Evolutionary conservation across 306 rosid genomes (phyloP).

Genomic region (Fagus sylvatica): DNA sequence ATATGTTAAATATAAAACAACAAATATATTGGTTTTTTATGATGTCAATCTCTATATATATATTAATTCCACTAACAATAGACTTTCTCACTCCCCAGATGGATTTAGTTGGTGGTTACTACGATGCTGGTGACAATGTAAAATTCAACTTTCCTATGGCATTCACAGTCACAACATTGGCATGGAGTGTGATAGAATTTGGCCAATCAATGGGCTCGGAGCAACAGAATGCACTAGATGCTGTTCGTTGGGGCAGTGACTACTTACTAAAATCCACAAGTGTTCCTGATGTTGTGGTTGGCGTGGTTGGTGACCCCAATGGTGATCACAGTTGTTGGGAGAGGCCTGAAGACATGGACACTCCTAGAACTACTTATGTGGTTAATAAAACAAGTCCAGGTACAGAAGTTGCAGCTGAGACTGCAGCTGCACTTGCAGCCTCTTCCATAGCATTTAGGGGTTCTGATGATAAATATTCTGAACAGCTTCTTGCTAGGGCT

Average conservation of each 20-base stretch:
- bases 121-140: constrained; percentile 65
- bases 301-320: constrained; percentile 51
- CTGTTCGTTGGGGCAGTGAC: constrained; percentile 50
- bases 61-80: too few species aligned
- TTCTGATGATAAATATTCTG: constrained; percentile 22
- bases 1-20: too few species aligned
- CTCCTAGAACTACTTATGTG: constrained; percentile 39
- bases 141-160: constrained; percentile 68
- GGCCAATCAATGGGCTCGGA: constrained; percentile 42
- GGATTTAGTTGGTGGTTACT: constrained; percentile 59
- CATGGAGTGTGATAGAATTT: constrained; percentile 60
- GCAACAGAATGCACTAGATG: constrained; percentile 32
- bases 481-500: constrained; percentile 20
- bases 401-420: constrained; percentile 46
- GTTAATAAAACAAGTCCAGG: constrained; percentile 38
- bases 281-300: constrained; percentile 34
- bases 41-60: too few species aligned
- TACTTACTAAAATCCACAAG: constrained; percentile 51
- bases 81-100: constrained; percentile 17
- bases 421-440: constrained; percentile 57
- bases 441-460: constrained; percentile 37
- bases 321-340: constrained; percentile 56
- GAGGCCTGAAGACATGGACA: constrained; percentile 72
- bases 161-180: constrained; percentile 46
- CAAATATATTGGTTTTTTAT: too few species aligned